These are phyloP conservation scores for Abortiporus biennis DNA, from an alignment of 1,284 basidiomycete species.

Conservation along the genomic window DNA sequence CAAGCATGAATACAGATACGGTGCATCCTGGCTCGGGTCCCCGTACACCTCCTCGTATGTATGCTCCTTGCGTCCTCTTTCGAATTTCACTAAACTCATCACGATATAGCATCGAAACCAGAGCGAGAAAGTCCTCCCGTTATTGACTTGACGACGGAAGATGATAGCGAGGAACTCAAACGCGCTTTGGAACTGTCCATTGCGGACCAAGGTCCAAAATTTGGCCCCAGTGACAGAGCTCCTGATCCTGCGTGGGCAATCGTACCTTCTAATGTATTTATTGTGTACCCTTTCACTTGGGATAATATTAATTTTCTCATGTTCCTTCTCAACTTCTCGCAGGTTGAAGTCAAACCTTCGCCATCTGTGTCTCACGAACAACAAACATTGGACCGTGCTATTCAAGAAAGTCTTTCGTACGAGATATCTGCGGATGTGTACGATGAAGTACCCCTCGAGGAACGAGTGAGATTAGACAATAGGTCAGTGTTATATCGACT, in stretches of 20 bases:
- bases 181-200: slow-evolving; percentile 50
- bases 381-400: slow-evolving; percentile 55
- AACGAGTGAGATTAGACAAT: slow-evolving; percentile 47
- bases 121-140: slow-evolving; percentile 14
- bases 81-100: neutral
- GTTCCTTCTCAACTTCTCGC: slow-evolving; percentile 2
- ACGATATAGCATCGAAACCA: slow-evolving; percentile 27
- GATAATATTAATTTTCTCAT: neutral
- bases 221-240: slow-evolving; percentile 53
- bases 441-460: slow-evolving; percentile 40
- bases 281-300: slow-evolving; percentile 33
- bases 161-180: slow-evolving; percentile 45
- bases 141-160: slow-evolving; percentile 53
- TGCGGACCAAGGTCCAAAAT: slow-evolving; percentile 31
- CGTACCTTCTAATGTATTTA: slow-evolving; percentile 63
- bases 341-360: slow-evolving; percentile 28
- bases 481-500: slow-evolving; percentile 35
- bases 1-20: slow-evolving; percentile 10
- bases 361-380: slow-evolving; percentile 41
- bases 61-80: neutral
- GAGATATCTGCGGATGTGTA: slow-evolving; percentile 23
- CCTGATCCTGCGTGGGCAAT: slow-evolving; percentile 63
- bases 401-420: slow-evolving; percentile 53
- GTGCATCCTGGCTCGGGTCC: slow-evolving; percentile 14
- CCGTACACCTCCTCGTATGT: slow-evolving; percentile 29